These are phyloP conservation scores for Pelargonium exstipulatum DNA, from an alignment of 441 rosid genomes.

Conservation along the genomic window DNA sequence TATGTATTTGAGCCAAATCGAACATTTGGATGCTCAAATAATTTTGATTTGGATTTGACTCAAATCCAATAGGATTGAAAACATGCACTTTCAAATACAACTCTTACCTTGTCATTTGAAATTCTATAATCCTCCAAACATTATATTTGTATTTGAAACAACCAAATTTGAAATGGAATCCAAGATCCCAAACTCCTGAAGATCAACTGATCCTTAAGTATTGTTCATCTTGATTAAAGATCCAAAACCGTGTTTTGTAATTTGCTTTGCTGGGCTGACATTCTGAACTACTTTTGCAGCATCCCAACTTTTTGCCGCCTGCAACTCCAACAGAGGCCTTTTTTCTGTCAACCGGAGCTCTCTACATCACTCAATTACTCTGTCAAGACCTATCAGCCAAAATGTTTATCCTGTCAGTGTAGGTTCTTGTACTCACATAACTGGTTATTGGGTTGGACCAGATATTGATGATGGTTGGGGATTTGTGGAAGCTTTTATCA, in stretches of 20 bases:
- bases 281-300: slow-evolving; percentile 38
- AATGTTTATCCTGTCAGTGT: slow-evolving; percentile 30
- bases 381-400: slow-evolving; percentile 25
- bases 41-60: too few relatives aligned
- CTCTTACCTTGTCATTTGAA: too few relatives aligned
- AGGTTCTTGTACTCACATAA: slow-evolving; percentile 35
- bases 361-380: slow-evolving; percentile 18
- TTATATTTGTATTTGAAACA: too few relatives aligned
- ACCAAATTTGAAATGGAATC: neutral
- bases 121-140: too few relatives aligned
- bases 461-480: slow-evolving; percentile 78
- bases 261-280: slow-evolving; percentile 17
- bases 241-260: neutral
- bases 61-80: too few relatives aligned
- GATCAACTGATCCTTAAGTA: neutral
- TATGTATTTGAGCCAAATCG: too few relatives aligned
- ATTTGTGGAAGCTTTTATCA: slow-evolving; percentile 49
- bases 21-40: too few relatives aligned
- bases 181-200: neutral
- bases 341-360: slow-evolving; percentile 19
- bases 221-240: neutral
- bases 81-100: too few relatives aligned
- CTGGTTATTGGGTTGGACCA: slow-evolving; percentile 70
- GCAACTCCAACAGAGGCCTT: slow-evolving; percentile 22
- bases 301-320: slow-evolving; percentile 19